These are phyloP conservation scores for Colletotrichum echinochloae DNA, from an alignment of 2,329 filamentous ascomycete genomes.

Conservation along the genomic window DNA sequence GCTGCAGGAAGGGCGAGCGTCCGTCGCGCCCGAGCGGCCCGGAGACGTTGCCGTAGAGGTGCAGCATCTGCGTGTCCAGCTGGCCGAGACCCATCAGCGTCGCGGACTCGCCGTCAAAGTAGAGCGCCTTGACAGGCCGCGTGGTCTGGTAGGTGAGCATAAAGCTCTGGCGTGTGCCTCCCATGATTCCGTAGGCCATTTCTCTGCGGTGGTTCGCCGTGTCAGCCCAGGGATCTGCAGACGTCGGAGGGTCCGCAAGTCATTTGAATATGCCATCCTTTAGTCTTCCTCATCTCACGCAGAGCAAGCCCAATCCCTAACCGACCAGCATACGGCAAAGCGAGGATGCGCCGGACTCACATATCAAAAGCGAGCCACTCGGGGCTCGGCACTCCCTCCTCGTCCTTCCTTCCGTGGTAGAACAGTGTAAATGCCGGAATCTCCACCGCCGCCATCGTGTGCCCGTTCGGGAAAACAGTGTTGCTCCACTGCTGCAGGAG, in stretches of 20 bases:
- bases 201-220: slow-evolving; percentile 46
- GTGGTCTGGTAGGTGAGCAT: slow-evolving; percentile 63
- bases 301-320: too few species aligned
- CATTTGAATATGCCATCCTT: not conserved
- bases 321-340: not conserved
- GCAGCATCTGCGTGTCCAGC: slow-evolving; percentile 62
- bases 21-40: slow-evolving; percentile 46
- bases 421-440: slow-evolving; percentile 60
- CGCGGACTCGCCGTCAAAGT: slow-evolving; percentile 64
- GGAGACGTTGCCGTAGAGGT: slow-evolving; percentile 60
- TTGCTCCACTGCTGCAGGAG: slow-evolving; percentile 64
- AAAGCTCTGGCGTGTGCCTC: slow-evolving; percentile 55
- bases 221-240: not conserved
- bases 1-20: slow-evolving; percentile 51
- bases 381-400: slow-evolving; percentile 56
- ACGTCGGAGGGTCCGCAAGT: not conserved
- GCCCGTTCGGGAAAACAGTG: slow-evolving; percentile 63
- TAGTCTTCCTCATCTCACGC: not conserved
- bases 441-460: slow-evolving; percentile 59
- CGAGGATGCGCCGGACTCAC: slow-evolving; percentile 41
- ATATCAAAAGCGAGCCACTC: slow-evolving; percentile 66
- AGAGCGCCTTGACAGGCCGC: slow-evolving; percentile 55
- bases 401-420: slow-evolving; percentile 61
- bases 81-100: slow-evolving; percentile 60
- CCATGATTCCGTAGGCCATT: slow-evolving; percentile 67